Evolutionary conservation across 1,284 basidiomycete species (phyloP), one percentile per base, ranked within the genome.

Genomic region (Xerocomus minutiporus): DNA sequence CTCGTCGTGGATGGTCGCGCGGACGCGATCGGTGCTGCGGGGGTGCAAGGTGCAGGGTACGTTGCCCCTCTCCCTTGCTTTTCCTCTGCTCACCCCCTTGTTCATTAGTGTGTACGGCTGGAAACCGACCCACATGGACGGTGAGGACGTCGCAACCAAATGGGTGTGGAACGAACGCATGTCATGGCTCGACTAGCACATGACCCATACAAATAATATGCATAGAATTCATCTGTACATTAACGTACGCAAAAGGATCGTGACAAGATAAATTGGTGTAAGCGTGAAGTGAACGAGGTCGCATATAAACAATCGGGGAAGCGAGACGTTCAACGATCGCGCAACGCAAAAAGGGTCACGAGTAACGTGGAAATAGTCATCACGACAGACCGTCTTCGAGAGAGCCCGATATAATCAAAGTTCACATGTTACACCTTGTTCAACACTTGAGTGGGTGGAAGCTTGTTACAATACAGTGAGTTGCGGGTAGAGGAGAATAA

Each of bases 401-500:
- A 26, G 41, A 44, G 54, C 61, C 55, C 69, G 63, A 59, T 57
- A 69, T 72, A 72, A 74, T 71, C 75, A 75, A 70, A 73, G 74
- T 78, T 74, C 74, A 67, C 59, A 69, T 69, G 60, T 68, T 71
- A 72, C 65, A 73, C 67, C 71, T 70, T 64, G 69, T 75, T 81
- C 75, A 78, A 80, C 75, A 79, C 71, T 77, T 76, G 73, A 76
- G 75, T 69, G 73, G 74, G 71, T 65, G 66, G 65, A 71, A 74
- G 80, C 78, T 77, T 83, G 80, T 75, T 86, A 87, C 84, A 87
- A 83, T 86, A 87, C 85, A 88, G 76, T 83, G 80, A 79, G 80
- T 66, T 73, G 70, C 61, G 44, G 61, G 56, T 58, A 64, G 67
- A 64, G 65, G 63, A 20, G 20, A 20, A 20, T 20, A 20, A 20